Evolutionary conservation across 768 basidiomycete genomes (phyloP).

Genomic region (Boletus eberwhitei): DNA sequence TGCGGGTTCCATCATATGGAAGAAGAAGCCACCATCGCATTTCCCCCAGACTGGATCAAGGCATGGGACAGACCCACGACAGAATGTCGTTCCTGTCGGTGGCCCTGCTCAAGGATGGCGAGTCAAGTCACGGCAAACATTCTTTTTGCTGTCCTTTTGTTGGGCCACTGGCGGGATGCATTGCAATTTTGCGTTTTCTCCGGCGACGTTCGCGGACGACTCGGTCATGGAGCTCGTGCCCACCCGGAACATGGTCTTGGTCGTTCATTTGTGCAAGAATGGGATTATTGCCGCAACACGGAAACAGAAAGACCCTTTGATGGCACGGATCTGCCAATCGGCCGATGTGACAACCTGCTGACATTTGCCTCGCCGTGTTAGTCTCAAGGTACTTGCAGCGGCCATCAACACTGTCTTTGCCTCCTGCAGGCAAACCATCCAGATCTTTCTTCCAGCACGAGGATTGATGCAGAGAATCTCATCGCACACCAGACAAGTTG

Average conservation of each 20-base stretch:
- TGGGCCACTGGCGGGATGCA: too few species aligned
- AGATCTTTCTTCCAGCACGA: neutral
- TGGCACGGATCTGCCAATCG: neutral
- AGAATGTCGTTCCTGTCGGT: neutral
- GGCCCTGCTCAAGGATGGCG: neutral
- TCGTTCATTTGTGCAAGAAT: neutral
- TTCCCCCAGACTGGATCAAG: neutral
- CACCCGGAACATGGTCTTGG: neutral
- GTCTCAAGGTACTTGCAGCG: neutral
- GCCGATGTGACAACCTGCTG: neutral
- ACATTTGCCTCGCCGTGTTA: neutral
- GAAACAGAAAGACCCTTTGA: neutral
- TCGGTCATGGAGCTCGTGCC: too few species aligned
- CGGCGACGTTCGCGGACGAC: too few species aligned
- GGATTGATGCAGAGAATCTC: neutral
- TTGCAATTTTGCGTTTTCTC: too few species aligned
- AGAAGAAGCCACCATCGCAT: neutral
- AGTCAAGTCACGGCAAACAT: neutral
- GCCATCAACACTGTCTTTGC: neutral
- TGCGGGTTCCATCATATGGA: conserved; percentile 2
- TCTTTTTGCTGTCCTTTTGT: neutral
- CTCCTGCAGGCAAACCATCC: neutral
- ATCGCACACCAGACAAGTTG: neutral
- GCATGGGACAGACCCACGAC: neutral
- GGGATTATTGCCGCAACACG: neutral